These are phyloP conservation scores for Stromatinia cepivora DNA, from an alignment of 2,329 filamentous ascomycete species.

Conservation along the genomic window DNA sequence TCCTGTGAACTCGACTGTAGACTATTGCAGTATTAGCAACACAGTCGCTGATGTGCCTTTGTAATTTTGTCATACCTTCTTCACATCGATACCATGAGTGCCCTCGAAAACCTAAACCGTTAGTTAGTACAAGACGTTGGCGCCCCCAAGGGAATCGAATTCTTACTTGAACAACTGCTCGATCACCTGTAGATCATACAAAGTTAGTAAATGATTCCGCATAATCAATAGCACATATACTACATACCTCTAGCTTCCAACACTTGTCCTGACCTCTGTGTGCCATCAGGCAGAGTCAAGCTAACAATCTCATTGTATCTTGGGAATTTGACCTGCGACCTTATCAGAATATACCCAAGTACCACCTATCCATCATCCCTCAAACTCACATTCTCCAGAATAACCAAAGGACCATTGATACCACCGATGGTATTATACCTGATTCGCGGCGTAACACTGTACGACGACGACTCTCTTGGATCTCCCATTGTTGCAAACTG, in stretches of 20 bases:
- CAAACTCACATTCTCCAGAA: conserved; percentile 83
- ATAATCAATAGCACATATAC: conserved; percentile 20
- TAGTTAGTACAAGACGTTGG: conserved; percentile 33
- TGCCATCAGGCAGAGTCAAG: conserved; percentile 92
- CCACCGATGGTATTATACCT: conserved; percentile 98
- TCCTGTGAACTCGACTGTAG: conserved; percentile 95
- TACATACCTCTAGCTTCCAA: conserved; percentile 87
- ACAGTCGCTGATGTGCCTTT: neutral
- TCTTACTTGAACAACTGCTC: conserved; percentile 89
- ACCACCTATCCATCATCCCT: neutral
- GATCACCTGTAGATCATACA: conserved; percentile 62
- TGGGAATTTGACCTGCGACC: conserved; percentile 88
- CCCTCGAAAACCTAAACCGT: conserved; percentile 85
- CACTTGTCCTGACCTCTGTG: conserved; percentile 90
- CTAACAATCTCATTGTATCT: conserved; percentile 97
- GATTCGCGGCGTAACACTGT: conserved; percentile 65
- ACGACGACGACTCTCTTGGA: conserved; percentile 43
- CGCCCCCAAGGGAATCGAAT: conserved; percentile 4
- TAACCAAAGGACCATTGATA: conserved; percentile 96
- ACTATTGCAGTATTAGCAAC: conserved; percentile 53
- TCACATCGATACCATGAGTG: conserved; percentile 95
- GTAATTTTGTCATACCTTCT: conserved; percentile 65
- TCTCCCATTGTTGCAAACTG: conserved; percentile 39
- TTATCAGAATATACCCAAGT: conserved; percentile 29
- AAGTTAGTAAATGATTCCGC: conserved; percentile 28